Evolutionary conservation across 495 filamentous ascomycete genomes (phyloP).

Genomic region (Talaromyces wortmannii): DNA sequence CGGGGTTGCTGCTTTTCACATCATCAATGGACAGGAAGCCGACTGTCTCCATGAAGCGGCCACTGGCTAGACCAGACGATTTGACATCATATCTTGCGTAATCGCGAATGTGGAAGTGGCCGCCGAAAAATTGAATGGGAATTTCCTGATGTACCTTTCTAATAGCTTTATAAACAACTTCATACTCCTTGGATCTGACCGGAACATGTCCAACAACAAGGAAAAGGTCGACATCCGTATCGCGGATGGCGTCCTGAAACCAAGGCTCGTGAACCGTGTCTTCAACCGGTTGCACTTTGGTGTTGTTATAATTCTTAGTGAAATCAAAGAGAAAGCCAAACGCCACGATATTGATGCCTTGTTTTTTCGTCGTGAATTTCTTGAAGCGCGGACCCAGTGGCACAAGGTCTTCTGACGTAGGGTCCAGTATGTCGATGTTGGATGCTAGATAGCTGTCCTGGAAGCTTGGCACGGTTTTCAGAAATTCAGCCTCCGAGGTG

Average conservation of each 20-base stretch:
- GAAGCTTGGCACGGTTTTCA: conserved; percentile 72
- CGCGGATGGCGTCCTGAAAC: conserved; percentile 82
- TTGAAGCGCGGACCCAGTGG: conserved; percentile 77
- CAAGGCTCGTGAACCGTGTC: conserved; percentile 75
- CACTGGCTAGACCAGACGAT: conserved; percentile 77
- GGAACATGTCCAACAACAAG: conserved; percentile 83
- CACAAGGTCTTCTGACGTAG: conserved; percentile 56
- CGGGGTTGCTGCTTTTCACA: conserved; percentile 29
- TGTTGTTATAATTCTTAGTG: conserved; percentile 81
- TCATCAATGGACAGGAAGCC: conserved; percentile 81
- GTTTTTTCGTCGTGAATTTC: conserved; percentile 85
- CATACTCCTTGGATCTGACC: conserved; percentile 70
- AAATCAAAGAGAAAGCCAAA: conserved; percentile 97
- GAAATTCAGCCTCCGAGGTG: conserved; percentile 70
- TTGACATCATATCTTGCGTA: conserved; percentile 73
- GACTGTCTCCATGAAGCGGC: conserved; percentile 97
- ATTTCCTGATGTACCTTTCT: conserved; percentile 67
- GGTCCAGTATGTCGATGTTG: conserved; percentile 83
- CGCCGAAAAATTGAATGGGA: conserved; percentile 90
- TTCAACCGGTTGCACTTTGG: conserved; percentile 69
- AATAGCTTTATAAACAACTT: conserved; percentile 71
- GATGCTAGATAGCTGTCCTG: conserved; percentile 72
- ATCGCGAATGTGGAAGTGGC: conserved; percentile 86
- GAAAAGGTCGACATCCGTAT: conserved; percentile 78
- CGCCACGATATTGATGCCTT: conserved; percentile 73